Conservation (phyloP, 2,329 filamentous ascomycete genomes). For the Alternaria arbusti region DNA sequence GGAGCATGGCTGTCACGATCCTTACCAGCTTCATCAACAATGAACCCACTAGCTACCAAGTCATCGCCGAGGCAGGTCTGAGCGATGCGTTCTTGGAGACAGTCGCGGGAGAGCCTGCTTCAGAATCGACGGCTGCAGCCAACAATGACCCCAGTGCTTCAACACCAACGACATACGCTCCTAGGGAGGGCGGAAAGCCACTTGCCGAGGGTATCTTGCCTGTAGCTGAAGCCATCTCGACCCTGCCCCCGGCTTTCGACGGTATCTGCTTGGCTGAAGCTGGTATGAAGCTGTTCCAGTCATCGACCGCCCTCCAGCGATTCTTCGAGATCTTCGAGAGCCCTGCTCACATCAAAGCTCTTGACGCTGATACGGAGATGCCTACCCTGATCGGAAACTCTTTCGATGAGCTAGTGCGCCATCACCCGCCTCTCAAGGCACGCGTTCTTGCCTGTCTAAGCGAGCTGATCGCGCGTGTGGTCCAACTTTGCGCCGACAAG, state of each 20-base stretch:
- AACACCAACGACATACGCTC: conserved; percentile 24
- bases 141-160: conserved; percentile 19
- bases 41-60: conserved; percentile 94
- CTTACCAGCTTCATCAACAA: conserved; percentile 98
- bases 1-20: conserved; percentile 92
- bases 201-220: conserved; percentile 78
- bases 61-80: conserved; percentile 91
- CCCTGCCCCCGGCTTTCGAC: conserved; percentile 86
- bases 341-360: conserved; percentile 81
- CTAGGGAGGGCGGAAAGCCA: conserved; percentile 31
- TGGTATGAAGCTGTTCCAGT: conserved; percentile 86
- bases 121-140: conserved; percentile 25
- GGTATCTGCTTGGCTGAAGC: conserved; percentile 90
- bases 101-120: conserved; percentile 61
- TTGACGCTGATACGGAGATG: conserved; percentile 76
- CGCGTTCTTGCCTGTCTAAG: conserved; percentile 85
- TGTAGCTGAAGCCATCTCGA: conserved; percentile 85
- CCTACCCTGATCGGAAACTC: conserved; percentile 77
- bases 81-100: conserved; percentile 86
- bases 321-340: conserved; percentile 98
- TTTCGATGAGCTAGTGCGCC: conserved; percentile 93
- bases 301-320: conserved; percentile 79
- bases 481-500: conserved; percentile 73
- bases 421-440: conserved; percentile 83
- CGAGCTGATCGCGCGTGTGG: conserved; percentile 85